Percentiles rank a stretch among this genome's conserved stretches.
These are phyloP conservation scores for Chimonanthus salicifolius DNA, from an alignment of 164 flowering plant species.

Conservation along the genomic window DNA sequence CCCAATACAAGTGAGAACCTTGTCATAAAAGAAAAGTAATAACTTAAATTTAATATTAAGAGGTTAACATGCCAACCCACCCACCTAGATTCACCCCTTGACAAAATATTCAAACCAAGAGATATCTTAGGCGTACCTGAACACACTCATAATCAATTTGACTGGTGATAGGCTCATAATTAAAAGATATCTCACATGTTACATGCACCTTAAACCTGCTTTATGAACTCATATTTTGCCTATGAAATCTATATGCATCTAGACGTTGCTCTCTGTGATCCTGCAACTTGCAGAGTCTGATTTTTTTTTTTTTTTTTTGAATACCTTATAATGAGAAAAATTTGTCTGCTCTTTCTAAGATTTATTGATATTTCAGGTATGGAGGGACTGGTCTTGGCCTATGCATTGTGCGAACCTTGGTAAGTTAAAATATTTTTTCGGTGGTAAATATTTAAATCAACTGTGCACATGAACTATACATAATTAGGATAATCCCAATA, in stretches of 20 bases:
- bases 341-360: background rate
- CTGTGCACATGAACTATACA: background rate
- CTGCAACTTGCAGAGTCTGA: background rate
- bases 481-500: background rate
- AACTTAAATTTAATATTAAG: too few relatives aligned
- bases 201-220: background rate
- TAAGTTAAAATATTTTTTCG: conserved; percentile 26
- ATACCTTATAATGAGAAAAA: background rate
- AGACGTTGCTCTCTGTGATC: background rate
- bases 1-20: too few relatives aligned
- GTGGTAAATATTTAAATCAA: background rate
- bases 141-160: too few relatives aligned
- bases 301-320: too few relatives aligned
- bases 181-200: background rate
- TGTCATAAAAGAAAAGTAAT: too few relatives aligned
- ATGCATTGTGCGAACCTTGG: conserved; percentile 95
- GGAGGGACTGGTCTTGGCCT: conserved; percentile 99
- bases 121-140: too few relatives aligned
- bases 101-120: too few relatives aligned
- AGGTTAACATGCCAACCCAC: too few relatives aligned
- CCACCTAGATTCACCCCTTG: too few relatives aligned
- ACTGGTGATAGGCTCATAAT: too few relatives aligned
- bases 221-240: background rate
- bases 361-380: conserved; percentile 53
- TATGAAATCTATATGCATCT: background rate